phyloP scores from a whole-genome alignment of 441 rosid species.

The Hura crepitans region DNA sequence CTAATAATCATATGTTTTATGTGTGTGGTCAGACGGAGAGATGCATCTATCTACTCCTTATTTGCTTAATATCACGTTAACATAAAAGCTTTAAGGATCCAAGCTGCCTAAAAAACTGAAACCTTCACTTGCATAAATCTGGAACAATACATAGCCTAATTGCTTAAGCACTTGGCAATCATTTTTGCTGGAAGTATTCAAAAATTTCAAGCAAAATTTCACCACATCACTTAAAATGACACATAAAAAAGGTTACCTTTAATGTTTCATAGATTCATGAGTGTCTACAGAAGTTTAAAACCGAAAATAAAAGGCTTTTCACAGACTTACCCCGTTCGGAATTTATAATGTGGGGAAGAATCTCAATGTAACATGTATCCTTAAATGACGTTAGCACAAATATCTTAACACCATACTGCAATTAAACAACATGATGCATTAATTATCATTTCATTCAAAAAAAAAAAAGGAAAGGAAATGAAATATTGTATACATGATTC shows the following conservation, averaged over 20 bases:
- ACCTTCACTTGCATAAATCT: neutral
- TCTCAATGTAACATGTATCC: conserved; percentile 82
- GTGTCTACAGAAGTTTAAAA: neutral
- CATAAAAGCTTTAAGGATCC: neutral
- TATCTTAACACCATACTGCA: conserved; percentile 84
- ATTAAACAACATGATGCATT: conserved; percentile 4
- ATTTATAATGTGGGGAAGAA: conserved; percentile 56
- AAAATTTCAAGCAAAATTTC: neutral
- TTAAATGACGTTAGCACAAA: conserved; percentile 78
- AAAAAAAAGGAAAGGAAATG: neutral
- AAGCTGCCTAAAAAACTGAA: neutral
- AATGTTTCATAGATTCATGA: neutral
- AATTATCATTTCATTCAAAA: neutral
- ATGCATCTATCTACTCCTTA: neutral
- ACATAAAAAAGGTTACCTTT: neutral
- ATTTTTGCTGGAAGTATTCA: neutral
- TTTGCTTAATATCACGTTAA: neutral
- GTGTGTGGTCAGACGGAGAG: neutral
- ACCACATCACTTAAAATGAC: too few relatives aligned
- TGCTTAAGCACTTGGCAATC: neutral
- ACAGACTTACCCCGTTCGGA: conserved; percentile 54
- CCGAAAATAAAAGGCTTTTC: neutral
- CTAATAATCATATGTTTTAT: neutral
- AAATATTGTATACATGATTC: neutral
- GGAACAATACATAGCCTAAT: too few relatives aligned